phyloP scores from a whole-genome alignment of 148 eudicot species.

The Cornus controversa region DNA sequence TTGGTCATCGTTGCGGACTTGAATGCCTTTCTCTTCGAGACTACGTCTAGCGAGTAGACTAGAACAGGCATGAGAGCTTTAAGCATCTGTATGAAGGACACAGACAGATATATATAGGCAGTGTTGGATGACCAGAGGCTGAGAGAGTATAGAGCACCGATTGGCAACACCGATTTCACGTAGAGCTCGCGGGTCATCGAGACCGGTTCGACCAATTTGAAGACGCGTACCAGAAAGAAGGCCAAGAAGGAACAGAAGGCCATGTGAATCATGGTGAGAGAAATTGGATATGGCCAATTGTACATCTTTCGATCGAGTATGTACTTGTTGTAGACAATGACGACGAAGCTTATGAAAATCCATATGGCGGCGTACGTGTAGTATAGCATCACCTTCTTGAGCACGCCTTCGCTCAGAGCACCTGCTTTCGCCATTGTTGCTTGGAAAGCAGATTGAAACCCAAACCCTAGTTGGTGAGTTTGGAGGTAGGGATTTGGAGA shows the following conservation, averaged over 20 bases:
- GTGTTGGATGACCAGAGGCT: conserved; percentile 68
- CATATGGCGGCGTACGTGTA: conserved; percentile 67
- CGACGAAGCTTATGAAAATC: conserved; percentile 67
- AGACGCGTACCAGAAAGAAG: conserved; percentile 37
- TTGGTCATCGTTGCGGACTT: conserved; percentile 55
- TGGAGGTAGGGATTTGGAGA: too few species aligned
- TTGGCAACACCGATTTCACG: conserved; percentile 56
- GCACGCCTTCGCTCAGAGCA: conserved; percentile 51
- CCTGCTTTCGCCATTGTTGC: conserved; percentile 37
- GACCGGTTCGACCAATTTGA: conserved; percentile 56
- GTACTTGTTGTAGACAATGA: conserved; percentile 77
- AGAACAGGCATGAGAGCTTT: conserved; percentile 82
- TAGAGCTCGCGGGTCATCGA: conserved; percentile 55
- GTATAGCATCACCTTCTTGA: conserved; percentile 55
- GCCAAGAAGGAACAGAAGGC: conserved; percentile 59
- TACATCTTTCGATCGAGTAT: conserved; percentile 71
- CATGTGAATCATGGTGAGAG: conserved; percentile 85
- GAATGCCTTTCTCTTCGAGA: conserved; percentile 55
- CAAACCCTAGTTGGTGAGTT: too few species aligned
- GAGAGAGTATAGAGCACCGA: conserved; percentile 57
- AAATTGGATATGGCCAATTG: conserved; percentile 73
- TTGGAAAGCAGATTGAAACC: too few species aligned
- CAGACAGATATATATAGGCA: conserved; percentile 64
- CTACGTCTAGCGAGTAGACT: conserved; percentile 59
- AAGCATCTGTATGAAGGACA: conserved; percentile 73